Evolutionary conservation across 139 green algal genomes (phyloP).

Genomic region (Edaphochlamys debaryana): DNA sequence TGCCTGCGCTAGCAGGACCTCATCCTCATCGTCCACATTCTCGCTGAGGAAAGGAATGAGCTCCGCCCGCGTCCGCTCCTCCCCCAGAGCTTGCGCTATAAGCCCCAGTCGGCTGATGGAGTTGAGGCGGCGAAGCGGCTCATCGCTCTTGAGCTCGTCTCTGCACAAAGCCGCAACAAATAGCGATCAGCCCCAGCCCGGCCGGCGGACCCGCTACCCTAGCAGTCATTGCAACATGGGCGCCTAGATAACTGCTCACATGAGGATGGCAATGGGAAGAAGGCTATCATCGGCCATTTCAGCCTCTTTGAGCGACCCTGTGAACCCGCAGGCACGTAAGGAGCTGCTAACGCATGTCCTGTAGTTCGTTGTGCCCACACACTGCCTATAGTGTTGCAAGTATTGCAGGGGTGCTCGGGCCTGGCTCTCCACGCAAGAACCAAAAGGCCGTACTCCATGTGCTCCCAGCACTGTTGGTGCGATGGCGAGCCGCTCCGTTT

Average conservation of each 20-base stretch:
- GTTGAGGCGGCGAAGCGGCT: constrained; percentile 93
- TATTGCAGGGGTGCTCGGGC: too few species aligned
- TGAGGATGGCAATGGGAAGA: constrained; percentile 48
- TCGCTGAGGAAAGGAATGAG: constrained; percentile 98
- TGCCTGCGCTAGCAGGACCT: constrained; percentile 96
- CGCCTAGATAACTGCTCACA: constrained; percentile 30
- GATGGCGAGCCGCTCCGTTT: too few species aligned
- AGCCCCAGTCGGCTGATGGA: constrained; percentile 90
- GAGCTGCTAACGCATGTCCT: constrained; percentile 30
- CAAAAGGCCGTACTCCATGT: too few species aligned
- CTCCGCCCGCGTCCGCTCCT: constrained; percentile 93
- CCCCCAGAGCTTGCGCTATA: constrained; percentile 95
- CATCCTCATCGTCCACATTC: constrained; percentile 97
- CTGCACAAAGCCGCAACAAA: constrained; percentile 57
- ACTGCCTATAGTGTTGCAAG: too few species aligned
- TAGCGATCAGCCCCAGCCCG: constrained; percentile 3
- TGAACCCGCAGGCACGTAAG: too few species aligned
- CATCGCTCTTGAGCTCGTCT: constrained; percentile 95
- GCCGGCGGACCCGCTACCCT: too few species aligned
- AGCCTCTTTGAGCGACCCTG: too few species aligned
- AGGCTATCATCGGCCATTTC: constrained; percentile 30
- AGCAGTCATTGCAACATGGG: too few species aligned
- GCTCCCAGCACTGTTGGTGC: too few species aligned
- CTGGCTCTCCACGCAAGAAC: too few species aligned
- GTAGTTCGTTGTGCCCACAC: background rate